phyloP scores from a whole-genome alignment of 495 filamentous ascomycete species.

The Xylaria sp. region DNA sequence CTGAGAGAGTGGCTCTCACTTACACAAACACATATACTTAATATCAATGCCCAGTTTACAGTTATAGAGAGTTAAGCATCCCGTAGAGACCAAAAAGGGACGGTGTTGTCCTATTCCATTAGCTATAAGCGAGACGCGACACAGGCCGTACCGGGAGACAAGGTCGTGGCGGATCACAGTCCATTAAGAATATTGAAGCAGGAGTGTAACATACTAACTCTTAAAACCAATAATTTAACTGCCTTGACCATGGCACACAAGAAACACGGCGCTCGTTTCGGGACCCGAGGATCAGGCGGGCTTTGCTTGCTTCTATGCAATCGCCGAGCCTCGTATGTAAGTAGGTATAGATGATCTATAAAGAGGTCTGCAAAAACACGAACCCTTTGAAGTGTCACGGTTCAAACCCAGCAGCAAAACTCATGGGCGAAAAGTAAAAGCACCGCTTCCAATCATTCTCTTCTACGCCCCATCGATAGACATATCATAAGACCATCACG shows the following conservation, averaged over 20 bases:
- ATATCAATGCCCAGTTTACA: neutral
- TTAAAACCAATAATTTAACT: neutral
- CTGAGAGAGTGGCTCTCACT: neutral
- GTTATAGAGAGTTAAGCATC: neutral
- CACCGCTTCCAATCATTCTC: neutral
- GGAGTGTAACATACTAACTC: neutral
- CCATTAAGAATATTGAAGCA: neutral
- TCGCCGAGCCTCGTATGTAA: neutral
- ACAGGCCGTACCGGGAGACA: neutral
- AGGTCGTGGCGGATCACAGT: neutral
- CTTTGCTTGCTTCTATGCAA: slow-evolving; percentile 12
- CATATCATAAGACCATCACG: neutral
- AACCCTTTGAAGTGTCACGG: neutral
- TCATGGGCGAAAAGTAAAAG: no score
- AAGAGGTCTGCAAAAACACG: neutral
- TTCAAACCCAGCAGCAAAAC: neutral
- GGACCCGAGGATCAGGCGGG: neutral
- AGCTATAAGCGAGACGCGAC: slow-evolving; percentile 1
- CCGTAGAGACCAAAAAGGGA: neutral
- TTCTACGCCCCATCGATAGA: neutral
- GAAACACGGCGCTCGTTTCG: neutral
- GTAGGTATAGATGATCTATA: neutral
- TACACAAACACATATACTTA: no score
- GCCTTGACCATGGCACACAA: slow-evolving; percentile 6
- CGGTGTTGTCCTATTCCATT: neutral